Conservation (phyloP, 2,329 filamentous ascomycete genomes). For the Geosmithia flava region DNA sequence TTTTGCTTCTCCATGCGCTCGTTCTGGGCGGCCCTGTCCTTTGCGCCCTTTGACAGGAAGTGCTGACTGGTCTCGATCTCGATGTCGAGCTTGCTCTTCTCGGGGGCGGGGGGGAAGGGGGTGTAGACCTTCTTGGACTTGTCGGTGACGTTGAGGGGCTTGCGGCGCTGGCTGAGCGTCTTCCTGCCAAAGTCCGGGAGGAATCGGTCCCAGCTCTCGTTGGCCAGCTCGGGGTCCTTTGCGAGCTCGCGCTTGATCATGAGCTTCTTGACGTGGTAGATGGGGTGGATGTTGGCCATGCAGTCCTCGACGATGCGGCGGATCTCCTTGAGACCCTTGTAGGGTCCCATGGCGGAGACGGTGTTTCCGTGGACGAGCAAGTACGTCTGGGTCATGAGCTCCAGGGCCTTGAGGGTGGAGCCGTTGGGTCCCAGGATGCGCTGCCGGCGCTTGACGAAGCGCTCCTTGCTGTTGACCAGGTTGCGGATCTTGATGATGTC, state of each 20-base stretch:
- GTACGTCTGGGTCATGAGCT: conserved; percentile 83
- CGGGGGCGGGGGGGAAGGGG: conserved; percentile 88
- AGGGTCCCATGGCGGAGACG: conserved; percentile 81
- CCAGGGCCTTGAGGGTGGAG: conserved; percentile 84
- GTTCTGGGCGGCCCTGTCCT: conserved; percentile 70
- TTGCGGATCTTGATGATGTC: conserved; percentile 94
- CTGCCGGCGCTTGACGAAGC: conserved; percentile 90
- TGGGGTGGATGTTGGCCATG: conserved; percentile 94
- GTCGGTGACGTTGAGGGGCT: conserved; percentile 78
- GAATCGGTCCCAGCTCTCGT: conserved; percentile 93
- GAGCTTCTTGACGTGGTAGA: conserved; percentile 65
- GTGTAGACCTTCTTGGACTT: conserved; percentile 93
- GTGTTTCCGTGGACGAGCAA: conserved; percentile 96
- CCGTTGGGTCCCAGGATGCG: conserved; percentile 85
- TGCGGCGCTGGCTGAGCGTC: conserved; percentile 70
- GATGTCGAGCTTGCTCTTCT: conserved; percentile 97
- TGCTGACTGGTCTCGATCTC: conserved; percentile 98
- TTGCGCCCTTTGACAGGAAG: conserved; percentile 85
- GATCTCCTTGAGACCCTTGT: conserved; percentile 87
- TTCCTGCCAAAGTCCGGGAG: conserved; percentile 95
- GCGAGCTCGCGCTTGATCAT: conserved; percentile 91
- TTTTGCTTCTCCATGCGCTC: conserved; percentile 76
- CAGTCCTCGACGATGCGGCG: conserved; percentile 84
- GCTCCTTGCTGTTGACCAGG: conserved; percentile 83
- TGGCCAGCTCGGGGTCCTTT: conserved; percentile 74